Conservation (phyloP, 768 basidiomycete species). For the Vishniacozyma victoriae region DNA sequence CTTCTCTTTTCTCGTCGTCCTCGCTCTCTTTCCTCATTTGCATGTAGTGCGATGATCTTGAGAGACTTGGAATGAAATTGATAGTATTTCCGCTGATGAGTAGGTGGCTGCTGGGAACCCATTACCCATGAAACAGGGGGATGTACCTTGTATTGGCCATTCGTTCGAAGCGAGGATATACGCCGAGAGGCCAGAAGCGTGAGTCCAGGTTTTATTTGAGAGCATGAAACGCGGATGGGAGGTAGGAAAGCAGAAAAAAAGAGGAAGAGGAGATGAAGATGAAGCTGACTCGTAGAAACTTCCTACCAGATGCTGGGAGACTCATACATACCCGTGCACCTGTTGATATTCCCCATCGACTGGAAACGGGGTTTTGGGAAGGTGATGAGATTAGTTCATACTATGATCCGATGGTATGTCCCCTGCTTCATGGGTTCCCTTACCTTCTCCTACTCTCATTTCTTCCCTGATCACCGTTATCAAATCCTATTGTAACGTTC, state of each 20-base stretch:
- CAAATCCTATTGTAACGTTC: not conserved
- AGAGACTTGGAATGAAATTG: too few relatives aligned
- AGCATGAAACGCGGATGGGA: too few relatives aligned
- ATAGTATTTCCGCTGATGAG: not conserved
- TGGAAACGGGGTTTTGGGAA: slow-evolving; percentile 81
- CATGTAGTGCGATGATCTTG: too few relatives aligned
- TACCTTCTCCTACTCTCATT: not conserved
- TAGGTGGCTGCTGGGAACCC: slow-evolving; percentile 84
- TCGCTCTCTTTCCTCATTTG: too few relatives aligned
- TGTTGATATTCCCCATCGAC: slow-evolving; percentile 65
- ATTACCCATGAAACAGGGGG: slow-evolving; percentile 67
- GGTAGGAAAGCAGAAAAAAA: too few relatives aligned
- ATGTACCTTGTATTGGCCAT: slow-evolving; percentile 82
- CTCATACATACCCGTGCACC: slow-evolving; percentile 78
- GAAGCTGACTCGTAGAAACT: slow-evolving; percentile 51
- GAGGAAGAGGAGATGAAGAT: too few relatives aligned
- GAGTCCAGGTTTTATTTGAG: too few relatives aligned
- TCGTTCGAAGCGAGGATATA: slow-evolving; percentile 94
- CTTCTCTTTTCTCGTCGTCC: not conserved
- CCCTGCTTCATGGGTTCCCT: not conserved
- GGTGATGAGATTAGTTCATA: slow-evolving; percentile 47
- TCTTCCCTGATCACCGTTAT: not conserved
- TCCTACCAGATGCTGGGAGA: slow-evolving; percentile 82
- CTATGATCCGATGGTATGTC: slow-evolving; percentile 41
- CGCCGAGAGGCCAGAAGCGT: slow-evolving; percentile 85